These are phyloP conservation scores for Pseudogymnoascus sp. DNA, from an alignment of 2,329 filamentous ascomycete genomes.

Conservation along the genomic window DNA sequence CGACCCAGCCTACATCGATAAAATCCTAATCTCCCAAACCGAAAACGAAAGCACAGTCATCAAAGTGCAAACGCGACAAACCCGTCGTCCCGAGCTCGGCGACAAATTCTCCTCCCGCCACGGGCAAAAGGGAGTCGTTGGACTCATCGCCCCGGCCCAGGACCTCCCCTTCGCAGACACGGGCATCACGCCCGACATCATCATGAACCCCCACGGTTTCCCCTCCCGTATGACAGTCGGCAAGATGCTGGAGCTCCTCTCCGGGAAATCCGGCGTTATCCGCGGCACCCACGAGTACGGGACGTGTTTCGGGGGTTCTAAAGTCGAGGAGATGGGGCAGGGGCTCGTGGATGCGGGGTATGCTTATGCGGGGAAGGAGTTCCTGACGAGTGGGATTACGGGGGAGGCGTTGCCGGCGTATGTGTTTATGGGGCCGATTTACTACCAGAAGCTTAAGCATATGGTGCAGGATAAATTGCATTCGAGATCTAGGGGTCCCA, in stretches of 20 bases:
- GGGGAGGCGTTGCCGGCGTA: constrained; percentile 91
- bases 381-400: constrained; percentile 89
- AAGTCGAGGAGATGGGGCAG: constrained; percentile 81
- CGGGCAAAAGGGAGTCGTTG: constrained; percentile 96
- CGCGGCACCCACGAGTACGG: constrained; percentile 84
- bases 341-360: constrained; percentile 84
- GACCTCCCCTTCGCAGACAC: constrained; percentile 93
- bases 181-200: constrained; percentile 92
- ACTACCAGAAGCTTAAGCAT: constrained; percentile 99
- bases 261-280: constrained; percentile 87
- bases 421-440: constrained; percentile 97
- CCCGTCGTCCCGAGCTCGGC: constrained; percentile 85
- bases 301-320: constrained; percentile 77
- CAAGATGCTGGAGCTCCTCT: constrained; percentile 91
- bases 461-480: constrained; percentile 99
- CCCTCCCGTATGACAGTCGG: constrained; percentile 99
- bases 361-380: constrained; percentile 95
- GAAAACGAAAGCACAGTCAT: constrained; percentile 81
- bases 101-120: constrained; percentile 99
- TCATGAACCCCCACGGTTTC: constrained; percentile 99
- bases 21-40: constrained; percentile 87
- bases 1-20: constrained; percentile 87
- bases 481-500: constrained; percentile 80
- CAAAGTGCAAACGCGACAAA: constrained; percentile 96
- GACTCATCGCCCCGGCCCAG: constrained; percentile 92